Evolutionary conservation across 202 grass and related monocot species (phyloP).

Genomic region (Dendrocalamus latiflorus): DNA sequence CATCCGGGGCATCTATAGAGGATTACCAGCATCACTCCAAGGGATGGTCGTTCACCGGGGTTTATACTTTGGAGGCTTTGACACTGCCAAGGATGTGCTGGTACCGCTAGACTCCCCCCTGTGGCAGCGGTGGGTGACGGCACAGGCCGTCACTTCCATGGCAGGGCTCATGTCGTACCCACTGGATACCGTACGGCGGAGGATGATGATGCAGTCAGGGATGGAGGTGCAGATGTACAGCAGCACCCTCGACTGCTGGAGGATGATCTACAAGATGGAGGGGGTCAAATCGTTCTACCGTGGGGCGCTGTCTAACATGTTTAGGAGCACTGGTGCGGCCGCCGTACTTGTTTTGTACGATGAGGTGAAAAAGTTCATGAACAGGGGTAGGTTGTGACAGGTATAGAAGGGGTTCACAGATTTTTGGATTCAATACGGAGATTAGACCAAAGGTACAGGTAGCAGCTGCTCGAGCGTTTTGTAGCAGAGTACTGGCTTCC

Average conservation of each 20-base stretch:
- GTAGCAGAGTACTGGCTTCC: conserved; percentile 19
- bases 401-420: conserved; percentile 19
- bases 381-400: conserved; percentile 56
- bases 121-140: conserved; percentile 75
- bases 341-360: conserved; percentile 93
- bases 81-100: conserved; percentile 81
- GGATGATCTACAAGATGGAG: conserved; percentile 73
- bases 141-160: conserved; percentile 72
- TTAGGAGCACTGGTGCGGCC: conserved; percentile 85
- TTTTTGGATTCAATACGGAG: conserved; percentile 37
- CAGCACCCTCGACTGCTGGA: conserved; percentile 80
- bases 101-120: conserved; percentile 60
- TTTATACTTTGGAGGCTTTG: conserved; percentile 89
- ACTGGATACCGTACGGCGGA: conserved; percentile 72
- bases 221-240: conserved; percentile 66
- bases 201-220: conserved; percentile 99
- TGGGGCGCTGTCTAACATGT: conserved; percentile 76
- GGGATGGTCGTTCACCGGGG: conserved; percentile 93
- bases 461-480: conserved; percentile 37
- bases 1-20: conserved; percentile 67
- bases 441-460: conserved; percentile 25
- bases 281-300: conserved; percentile 81
- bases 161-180: conserved; percentile 83
- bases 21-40: conserved; percentile 66
- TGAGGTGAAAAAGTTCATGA: conserved; percentile 93